Percentiles rank a stretch among this genome's conserved stretches.
Evolutionary conservation across 768 basidiomycete genomes (phyloP).

Genomic region (Phylloporus sp.): DNA sequence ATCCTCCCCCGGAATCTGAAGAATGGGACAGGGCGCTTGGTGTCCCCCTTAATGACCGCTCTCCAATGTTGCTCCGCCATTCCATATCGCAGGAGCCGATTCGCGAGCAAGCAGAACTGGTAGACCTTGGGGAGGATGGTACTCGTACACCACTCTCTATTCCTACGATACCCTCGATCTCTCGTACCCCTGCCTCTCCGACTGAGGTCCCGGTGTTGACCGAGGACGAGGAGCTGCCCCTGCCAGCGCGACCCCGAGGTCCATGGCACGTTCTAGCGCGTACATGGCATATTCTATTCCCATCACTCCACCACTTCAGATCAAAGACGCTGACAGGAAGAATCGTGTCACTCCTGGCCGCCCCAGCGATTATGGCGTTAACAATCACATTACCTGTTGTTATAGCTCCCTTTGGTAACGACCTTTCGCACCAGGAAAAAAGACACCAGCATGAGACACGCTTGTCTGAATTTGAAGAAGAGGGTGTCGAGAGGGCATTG

Average conservation of each 20-base stretch:
- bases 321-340: conserved; percentile 68
- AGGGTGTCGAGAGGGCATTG: conserved; percentile 63
- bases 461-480: conserved; percentile 71
- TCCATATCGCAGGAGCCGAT: conserved; percentile 21
- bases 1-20: conserved; percentile 30
- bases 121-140: conserved; percentile 13
- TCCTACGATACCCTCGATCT: conserved; percentile 50
- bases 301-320: conserved; percentile 72
- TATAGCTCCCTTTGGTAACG: conserved; percentile 48
- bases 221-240: conserved; percentile 43
- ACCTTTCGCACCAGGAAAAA: conserved; percentile 23
- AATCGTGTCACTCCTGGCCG: conserved; percentile 73
- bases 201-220: conserved; percentile 38
- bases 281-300: conserved; percentile 70
- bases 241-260: conserved; percentile 40
- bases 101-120: conserved; percentile 6
- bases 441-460: conserved; percentile 36
- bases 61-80: conserved; percentile 32
- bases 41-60: conserved; percentile 51
- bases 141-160: conserved; percentile 19
- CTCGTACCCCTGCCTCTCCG: conserved; percentile 49
- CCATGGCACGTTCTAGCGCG: conserved; percentile 33
- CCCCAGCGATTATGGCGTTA: conserved; percentile 80
- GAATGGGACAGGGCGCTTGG: conserved; percentile 52
- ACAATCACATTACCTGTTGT: conserved; percentile 93